Conservation (phyloP, 345 rosid genomes). For the Erucastrum elatum region DNA sequence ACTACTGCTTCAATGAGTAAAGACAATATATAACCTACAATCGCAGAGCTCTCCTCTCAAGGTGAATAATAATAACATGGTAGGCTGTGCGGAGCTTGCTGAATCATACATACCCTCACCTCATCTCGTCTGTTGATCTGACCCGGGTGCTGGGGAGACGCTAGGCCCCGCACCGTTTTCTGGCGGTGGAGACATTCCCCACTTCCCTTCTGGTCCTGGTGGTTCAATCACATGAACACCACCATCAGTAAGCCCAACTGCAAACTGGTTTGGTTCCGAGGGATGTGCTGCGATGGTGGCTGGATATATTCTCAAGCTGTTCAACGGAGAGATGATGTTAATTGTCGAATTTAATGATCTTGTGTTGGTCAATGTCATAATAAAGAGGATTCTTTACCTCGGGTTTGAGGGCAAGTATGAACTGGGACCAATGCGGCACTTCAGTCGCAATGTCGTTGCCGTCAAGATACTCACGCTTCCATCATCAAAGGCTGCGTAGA, state of each 20-base stretch:
- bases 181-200: slow-evolving; percentile 40
- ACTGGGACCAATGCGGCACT: slow-evolving; percentile 43
- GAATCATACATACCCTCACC: neutral
- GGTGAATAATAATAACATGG: slow-evolving; percentile 33
- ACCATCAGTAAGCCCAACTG: slow-evolving; percentile 47
- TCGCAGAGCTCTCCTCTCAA: slow-evolving; percentile 37
- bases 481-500: slow-evolving; percentile 46
- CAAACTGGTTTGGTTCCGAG: slow-evolving; percentile 47
- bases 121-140: slow-evolving; percentile 44
- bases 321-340: neutral
- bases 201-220: slow-evolving; percentile 42
- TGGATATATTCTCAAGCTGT: slow-evolving; percentile 44
- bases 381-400: slow-evolving; percentile 30
- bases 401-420: slow-evolving; percentile 47
- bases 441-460: slow-evolving; percentile 41
- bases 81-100: slow-evolving; percentile 32
- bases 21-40: slow-evolving; percentile 34
- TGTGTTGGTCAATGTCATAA: neutral
- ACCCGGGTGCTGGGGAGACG: slow-evolving; percentile 38
- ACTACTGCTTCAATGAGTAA: slow-evolving; percentile 27
- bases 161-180: slow-evolving; percentile 46
- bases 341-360: neutral
- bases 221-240: slow-evolving; percentile 49
- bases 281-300: slow-evolving; percentile 48
- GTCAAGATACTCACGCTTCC: slow-evolving; percentile 44